Conservation (phyloP, 805 yeast species). For the Geotrichum ghanense region DNA sequence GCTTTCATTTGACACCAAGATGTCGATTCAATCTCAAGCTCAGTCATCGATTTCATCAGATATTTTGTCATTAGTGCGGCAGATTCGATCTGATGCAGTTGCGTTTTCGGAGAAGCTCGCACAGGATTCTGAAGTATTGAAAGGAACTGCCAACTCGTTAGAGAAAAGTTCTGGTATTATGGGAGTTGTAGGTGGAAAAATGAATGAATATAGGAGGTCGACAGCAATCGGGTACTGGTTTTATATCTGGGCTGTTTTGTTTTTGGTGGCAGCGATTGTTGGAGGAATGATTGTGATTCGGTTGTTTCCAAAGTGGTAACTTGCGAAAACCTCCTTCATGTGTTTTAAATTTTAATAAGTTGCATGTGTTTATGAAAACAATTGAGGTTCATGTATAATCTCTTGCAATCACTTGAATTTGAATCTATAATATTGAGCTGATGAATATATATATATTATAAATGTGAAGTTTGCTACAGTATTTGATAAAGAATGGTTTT, state of each 20-base stretch:
- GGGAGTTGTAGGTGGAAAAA: constrained; percentile 25
- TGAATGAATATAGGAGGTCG: constrained; percentile 23
- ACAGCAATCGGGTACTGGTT: constrained; percentile 31
- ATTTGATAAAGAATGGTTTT: no score
- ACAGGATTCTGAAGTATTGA: constrained; percentile 25
- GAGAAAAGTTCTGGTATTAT: constrained; percentile 25
- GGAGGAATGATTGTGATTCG: constrained; percentile 27
- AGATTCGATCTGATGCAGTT: constrained; percentile 38
- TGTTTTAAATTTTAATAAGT: no score
- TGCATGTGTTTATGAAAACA: no score
- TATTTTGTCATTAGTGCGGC: constrained; percentile 35
- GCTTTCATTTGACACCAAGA: constrained; percentile 14
- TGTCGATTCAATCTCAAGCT: constrained; percentile 18
- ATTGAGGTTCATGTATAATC: no score
- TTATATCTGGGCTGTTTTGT: constrained; percentile 26
- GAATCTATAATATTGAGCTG: no score
- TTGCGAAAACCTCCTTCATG: no score
- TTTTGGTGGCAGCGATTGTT: constrained; percentile 23
- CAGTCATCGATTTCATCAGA: constrained; percentile 42
- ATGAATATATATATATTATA: no score
- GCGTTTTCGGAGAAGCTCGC: constrained; percentile 30
- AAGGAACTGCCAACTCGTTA: constrained; percentile 25
- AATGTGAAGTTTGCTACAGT: no score
- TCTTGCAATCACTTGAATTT: no score
- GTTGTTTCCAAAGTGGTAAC: constrained; percentile 28